Evolutionary conservation across 2,329 filamentous ascomycete species (phyloP).

Genomic region (Colletotrichum sp.): DNA sequence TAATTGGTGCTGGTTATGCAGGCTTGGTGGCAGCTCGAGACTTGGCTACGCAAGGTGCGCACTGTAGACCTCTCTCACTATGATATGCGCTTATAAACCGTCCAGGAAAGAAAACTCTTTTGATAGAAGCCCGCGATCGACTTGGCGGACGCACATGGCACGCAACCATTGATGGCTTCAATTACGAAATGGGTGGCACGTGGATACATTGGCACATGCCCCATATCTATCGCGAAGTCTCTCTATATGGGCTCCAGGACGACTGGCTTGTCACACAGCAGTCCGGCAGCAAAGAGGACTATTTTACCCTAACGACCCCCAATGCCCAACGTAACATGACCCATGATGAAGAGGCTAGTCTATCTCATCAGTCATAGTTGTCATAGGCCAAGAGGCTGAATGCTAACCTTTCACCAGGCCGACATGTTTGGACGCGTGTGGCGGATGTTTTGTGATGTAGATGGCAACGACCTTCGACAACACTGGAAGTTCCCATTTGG

Average conservation of each 20-base stretch:
- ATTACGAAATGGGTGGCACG: slow-evolving; percentile 47
- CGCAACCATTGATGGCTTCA: slow-evolving; percentile 36
- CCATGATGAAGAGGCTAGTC: not conserved
- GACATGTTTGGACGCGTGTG: slow-evolving; percentile 25
- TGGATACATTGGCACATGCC: slow-evolving; percentile 39
- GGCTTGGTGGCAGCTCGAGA: slow-evolving; percentile 35
- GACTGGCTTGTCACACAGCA: not conserved
- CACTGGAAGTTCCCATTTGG: slow-evolving; percentile 7
- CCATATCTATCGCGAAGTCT: not conserved
- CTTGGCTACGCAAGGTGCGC: slow-evolving; percentile 25
- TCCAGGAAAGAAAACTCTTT: slow-evolving; percentile 30
- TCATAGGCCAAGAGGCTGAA: not conserved
- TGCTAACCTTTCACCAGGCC: not conserved
- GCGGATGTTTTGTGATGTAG: not conserved
- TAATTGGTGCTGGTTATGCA: slow-evolving; percentile 28
- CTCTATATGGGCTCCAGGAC: not conserved
- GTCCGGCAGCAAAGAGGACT: not conserved
- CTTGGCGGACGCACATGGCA: slow-evolving; percentile 46
- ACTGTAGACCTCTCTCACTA: not conserved
- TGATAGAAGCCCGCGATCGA: slow-evolving; percentile 45
- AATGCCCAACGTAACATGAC: not conserved
- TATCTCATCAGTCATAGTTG: not conserved
- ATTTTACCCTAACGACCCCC: not conserved
- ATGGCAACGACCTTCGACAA: not conserved
- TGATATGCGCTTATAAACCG: not conserved